Base-by-base conservation (phyloP, 1,284 basidiomycete species). In the Porodaedalea pini region DNA sequence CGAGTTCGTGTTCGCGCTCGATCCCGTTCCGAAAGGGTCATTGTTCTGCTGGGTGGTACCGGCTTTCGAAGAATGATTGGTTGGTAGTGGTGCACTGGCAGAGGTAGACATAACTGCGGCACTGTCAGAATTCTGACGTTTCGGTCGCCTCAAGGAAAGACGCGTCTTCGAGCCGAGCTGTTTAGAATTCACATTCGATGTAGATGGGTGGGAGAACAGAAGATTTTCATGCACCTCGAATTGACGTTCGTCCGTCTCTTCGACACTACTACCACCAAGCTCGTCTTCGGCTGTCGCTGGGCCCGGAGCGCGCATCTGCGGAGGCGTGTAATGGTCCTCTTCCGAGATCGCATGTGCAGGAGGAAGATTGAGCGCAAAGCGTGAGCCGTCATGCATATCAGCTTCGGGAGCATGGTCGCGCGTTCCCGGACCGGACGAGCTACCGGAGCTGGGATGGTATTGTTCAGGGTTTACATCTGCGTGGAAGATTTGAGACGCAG, bases 261-360 rank as follows among this genome's bases (percentile, higher is more conserved):
- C 74, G 27, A 69, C 73, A 23, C 68, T 71, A 15, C 67, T 66
- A 17, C 60, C 60, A 6, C 64, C 67, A 6, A 64, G 63, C 39
- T 57, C 64, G 13, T 71, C 73, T 7, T 67, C 68, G n/a, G 71
- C 80, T 1, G 73, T 75, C 47, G 80, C 82, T 39, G 13, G 45
- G 10, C n/a, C 5, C 25, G 73, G 71, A 17, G 70, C 69, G 17
- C 73, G 68, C 2, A 78, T 69, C 1, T 72, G 68, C 65, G 19
- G 73, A 73, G 2, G 78, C 75, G 21, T 77, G 54, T 3, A 66
- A 64, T 43, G 73, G 60, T 17, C 54, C 48, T 52, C 43, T 43
- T 83, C 81, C 1, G 75, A 71, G 48, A 84, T 81, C 23, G 81
- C 70, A 58, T 86, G 83, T 1, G 85, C 79, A 0, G 85, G 78